Evolutionary conservation across 495 filamentous ascomycete genomes (phyloP).

Genomic region (Pseudoneurospora amorphoporcata): DNA sequence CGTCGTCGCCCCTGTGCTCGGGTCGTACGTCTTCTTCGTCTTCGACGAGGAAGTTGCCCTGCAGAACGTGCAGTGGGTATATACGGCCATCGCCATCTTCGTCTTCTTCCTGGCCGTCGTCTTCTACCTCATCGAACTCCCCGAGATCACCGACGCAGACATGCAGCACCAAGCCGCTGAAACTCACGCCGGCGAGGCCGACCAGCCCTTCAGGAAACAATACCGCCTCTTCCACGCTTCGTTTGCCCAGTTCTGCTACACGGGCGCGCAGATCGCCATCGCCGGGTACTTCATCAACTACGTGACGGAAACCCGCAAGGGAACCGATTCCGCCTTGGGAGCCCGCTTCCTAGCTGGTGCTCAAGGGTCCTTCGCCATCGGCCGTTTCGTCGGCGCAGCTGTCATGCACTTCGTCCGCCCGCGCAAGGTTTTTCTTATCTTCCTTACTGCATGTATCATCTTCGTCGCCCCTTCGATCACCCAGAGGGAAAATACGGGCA

Average conservation of each 20-base stretch:
- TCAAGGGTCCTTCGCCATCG: constrained; percentile 56
- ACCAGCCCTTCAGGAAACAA: constrained; percentile 49
- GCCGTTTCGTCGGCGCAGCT: constrained; percentile 49
- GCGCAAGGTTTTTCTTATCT: constrained; percentile 40
- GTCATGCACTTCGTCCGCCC: constrained; percentile 41
- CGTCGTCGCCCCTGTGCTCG: constrained; percentile 54
- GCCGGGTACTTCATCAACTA: constrained; percentile 42
- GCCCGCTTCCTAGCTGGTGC: constrained; percentile 53
- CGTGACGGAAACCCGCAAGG: constrained; percentile 11
- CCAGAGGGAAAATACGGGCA: constrained; percentile 37
- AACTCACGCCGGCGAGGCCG: constrained; percentile 28
- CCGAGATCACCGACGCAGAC: constrained; percentile 66
- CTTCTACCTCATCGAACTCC: constrained; percentile 55
- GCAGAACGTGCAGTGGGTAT: constrained; percentile 61
- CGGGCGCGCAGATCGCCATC: constrained; percentile 56
- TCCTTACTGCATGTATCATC: constrained; percentile 41
- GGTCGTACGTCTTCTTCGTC: constrained; percentile 58
- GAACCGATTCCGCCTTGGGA: constrained; percentile 11
- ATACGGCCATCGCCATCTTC: constrained; percentile 61
- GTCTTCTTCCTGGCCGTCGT: constrained; percentile 53
- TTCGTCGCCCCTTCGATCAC: constrained; percentile 49
- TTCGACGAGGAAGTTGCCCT: constrained; percentile 41
- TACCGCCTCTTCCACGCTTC: constrained; percentile 58
- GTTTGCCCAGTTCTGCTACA: constrained; percentile 61
- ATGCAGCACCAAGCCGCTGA: constrained; percentile 45